These are phyloP conservation scores for Alternaria ethzedia DNA, from an alignment of 2,329 filamentous ascomycete species.

Conservation along the genomic window DNA sequence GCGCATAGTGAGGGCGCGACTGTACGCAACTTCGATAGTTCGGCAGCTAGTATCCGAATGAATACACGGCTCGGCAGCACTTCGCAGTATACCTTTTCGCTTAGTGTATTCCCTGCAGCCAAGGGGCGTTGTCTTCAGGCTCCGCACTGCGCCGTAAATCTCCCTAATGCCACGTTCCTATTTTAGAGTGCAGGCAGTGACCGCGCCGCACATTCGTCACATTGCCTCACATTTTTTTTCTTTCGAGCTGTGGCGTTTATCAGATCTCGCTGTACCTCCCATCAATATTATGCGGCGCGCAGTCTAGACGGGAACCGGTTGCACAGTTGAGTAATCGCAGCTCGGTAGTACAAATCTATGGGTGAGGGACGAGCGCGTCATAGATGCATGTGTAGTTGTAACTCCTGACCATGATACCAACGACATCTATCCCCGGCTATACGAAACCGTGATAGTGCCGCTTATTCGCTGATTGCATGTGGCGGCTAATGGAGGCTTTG, in stretches of 20 bases:
- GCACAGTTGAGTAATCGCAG: not conserved
- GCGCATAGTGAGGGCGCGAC: constrained; percentile 1
- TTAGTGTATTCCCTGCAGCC: constrained; percentile 13
- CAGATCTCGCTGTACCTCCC: not conserved
- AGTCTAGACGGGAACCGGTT: not conserved
- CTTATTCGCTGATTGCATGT: constrained; percentile 21
- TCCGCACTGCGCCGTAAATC: constrained; percentile 17
- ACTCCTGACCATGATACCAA: constrained; percentile 10
- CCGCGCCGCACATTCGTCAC: constrained; percentile 12
- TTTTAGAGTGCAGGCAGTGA: constrained; percentile 16
- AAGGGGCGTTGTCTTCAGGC: constrained; percentile 14
- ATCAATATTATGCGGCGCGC: not conserved
- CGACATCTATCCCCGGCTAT: constrained; percentile 3
- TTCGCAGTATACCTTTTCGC: constrained; percentile 11
- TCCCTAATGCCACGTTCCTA: constrained; percentile 21
- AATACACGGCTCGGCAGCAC: constrained; percentile 16
- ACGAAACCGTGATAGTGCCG: constrained; percentile 20
- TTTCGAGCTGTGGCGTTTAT: not conserved
- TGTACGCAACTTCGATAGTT: constrained; percentile 9
- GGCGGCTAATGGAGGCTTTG: constrained; percentile 21
- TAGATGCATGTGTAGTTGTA: constrained; percentile 25
- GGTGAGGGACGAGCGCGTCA: constrained; percentile 25
- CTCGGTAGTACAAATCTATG: constrained; percentile 3
- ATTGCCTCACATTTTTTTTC: constrained; percentile 3
- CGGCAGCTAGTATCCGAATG: constrained; percentile 12